Percentiles rank a stretch among this genome's conserved stretches.
These are phyloP conservation scores for Kodamaea kaohsiungensis DNA, from an alignment of 805 yeast species.

Conservation along the genomic window DNA sequence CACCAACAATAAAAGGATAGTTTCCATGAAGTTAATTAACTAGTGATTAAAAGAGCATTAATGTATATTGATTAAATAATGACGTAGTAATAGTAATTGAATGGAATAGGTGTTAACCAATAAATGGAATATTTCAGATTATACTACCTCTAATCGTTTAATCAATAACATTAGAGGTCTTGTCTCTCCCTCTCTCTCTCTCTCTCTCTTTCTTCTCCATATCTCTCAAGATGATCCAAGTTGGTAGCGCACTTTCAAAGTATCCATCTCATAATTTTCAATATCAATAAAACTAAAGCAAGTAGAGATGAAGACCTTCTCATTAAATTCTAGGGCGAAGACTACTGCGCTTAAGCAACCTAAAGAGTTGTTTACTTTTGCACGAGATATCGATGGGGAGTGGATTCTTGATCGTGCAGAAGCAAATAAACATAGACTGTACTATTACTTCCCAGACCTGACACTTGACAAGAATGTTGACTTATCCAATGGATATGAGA, in stretches of 20 bases:
- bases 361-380: conserved; percentile 69
- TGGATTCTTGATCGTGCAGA: conserved; percentile 43
- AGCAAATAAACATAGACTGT: conserved; percentile 45
- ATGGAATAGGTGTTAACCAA: no score
- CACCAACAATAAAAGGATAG: no score
- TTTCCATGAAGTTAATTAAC: no score
- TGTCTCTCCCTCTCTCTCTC: neutral
- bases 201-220: no score
- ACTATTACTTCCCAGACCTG: conserved; percentile 79
- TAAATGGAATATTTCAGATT: no score
- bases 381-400: conserved; percentile 57
- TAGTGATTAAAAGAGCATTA: no score
- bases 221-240: neutral
- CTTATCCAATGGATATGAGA: conserved; percentile 61
- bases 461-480: conserved; percentile 61
- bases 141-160: no score
- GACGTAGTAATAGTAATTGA: no score
- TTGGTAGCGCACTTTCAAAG: neutral
- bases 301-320: conserved; percentile 32
- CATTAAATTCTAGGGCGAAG: conserved; percentile 51
- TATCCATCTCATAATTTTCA: neutral
- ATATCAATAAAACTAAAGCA: neutral
- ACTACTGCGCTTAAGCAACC: conserved; percentile 82
- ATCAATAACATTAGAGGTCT: no score
- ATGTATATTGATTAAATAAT: no score